phyloP scores from a whole-genome alignment of 1,139 yeast species.

The Diutina scorzettiae region DNA sequence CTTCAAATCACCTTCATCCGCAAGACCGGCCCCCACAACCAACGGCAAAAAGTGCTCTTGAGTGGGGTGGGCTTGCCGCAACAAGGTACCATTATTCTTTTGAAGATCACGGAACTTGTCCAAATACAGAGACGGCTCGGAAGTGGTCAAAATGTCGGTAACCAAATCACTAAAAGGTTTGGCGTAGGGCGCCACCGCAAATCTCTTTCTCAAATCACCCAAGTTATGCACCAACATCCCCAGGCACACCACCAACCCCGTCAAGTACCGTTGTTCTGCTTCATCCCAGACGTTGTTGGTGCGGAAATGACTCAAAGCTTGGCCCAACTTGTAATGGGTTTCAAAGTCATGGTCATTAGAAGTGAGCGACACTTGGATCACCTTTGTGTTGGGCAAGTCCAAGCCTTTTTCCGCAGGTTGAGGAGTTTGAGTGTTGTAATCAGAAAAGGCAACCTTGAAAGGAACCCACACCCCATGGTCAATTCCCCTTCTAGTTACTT shows the following conservation, averaged over 20 bases:
- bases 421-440: conserved; percentile 13
- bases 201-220: conserved; percentile 30
- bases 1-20: conserved; percentile 16
- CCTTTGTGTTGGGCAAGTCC: conserved; percentile 33
- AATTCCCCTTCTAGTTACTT: conserved; percentile 43
- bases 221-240: conserved; percentile 78
- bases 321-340: conserved; percentile 44
- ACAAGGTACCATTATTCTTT: conserved; percentile 19
- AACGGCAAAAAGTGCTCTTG: conserved; percentile 64
- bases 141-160: conserved; percentile 15
- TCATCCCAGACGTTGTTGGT: conserved; percentile 27
- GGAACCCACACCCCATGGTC: conserved; percentile 86
- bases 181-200: conserved; percentile 32
- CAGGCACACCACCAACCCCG: conserved; percentile 44
- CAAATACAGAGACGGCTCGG: neutral
- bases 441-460: conserved; percentile 55
- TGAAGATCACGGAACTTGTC: conserved; percentile 15
- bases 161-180: conserved; percentile 32
- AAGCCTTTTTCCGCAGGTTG: conserved; percentile 13
- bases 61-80: conserved; percentile 56
- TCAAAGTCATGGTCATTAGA: conserved; percentile 33
- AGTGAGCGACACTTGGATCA: conserved; percentile 57
- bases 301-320: conserved; percentile 39
- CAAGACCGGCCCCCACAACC: conserved; percentile 55
- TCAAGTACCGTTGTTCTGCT: conserved; percentile 17